Base-by-base conservation (phyloP, 768 basidiomycete genomes). In the Lentinula raphanica region DNA sequence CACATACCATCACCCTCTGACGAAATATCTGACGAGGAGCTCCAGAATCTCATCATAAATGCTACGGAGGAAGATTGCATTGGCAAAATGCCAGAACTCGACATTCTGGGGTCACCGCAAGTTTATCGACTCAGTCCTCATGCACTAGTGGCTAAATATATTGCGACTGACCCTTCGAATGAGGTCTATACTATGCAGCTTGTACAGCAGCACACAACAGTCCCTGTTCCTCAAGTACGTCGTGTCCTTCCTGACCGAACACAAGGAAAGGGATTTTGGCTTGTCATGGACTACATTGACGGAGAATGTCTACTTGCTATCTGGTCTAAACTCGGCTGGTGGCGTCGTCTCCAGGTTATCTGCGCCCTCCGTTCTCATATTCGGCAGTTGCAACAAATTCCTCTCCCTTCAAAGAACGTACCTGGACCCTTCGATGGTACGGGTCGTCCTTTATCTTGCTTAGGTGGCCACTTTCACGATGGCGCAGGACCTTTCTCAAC, bases 241-340 rank as follows among this genome's bases (percentile, higher is more conserved):
- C 55, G 60, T 38, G 51, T 60, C 21, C 9, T 66, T 29, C 50
- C 31, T 4, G 32, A 53, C 32, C 49, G 29, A 15, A 3, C 11
- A 15, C 27, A 19, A 13, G 9, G 7, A 27, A 4, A 17, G 38
- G 21, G 21, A 50, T 28, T n/a, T 21, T 61, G 61, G 54, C 50
- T 68, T 25, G 39, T 69, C 49, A 69, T 71, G 68, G 65, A 68
- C 25, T 67, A 65, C 46, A 62, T 71, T 11, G 54, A 62, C 3
- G 69, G 69, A 7, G 25, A 59, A 27, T 49, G 55, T 19, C 58
- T 70, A 5, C 35, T 44, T 1, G 56, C 31, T 1, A 35, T 57
- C 23, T 71, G 70, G 70, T 50, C 58, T 11, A 49, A 28, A 5
- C 40, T 69, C 29, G 50, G 56, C 32, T 40, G 55, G 28, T 65